A percentile compares a stretch with the other conserved stretches of the same genome.
These are phyloP conservation scores for Xerocomellus amylosporus DNA, from an alignment of 768 basidiomycete species.

Conservation along the genomic window DNA sequence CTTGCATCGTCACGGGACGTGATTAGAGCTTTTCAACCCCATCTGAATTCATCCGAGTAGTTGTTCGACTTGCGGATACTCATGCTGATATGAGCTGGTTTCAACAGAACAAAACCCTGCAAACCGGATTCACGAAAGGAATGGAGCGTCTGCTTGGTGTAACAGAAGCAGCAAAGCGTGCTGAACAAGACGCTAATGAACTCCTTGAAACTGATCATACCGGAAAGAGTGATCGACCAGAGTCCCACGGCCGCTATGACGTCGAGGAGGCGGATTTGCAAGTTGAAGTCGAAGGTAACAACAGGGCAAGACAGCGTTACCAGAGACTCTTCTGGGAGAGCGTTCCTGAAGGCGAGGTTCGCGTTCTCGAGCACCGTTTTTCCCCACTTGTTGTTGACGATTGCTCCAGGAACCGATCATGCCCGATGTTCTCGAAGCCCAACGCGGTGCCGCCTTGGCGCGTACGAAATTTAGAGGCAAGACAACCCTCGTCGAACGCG, in stretches of 20 bases:
- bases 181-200: slow-evolving; percentile 1
- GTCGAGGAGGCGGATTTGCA: slow-evolving; percentile 60
- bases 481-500: slow-evolving; percentile 37
- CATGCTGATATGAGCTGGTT: background rate
- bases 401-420: slow-evolving; percentile 57
- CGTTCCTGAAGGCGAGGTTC: slow-evolving; percentile 65
- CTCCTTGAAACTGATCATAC: slow-evolving; percentile 9
- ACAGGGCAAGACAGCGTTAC: slow-evolving; percentile 59
- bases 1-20: slow-evolving; percentile 58
- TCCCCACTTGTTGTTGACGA: background rate
- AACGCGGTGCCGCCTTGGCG: slow-evolving; percentile 39
- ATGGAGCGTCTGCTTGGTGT: slow-evolving; percentile 82
- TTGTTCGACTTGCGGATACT: slow-evolving; percentile 1
- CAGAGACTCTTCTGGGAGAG: slow-evolving; percentile 79
- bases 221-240: background rate
- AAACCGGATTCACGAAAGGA: slow-evolving; percentile 74
- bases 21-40: slow-evolving; percentile 72
- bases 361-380: slow-evolving; percentile 15
- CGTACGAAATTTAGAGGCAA: slow-evolving; percentile 38
- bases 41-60: slow-evolving; percentile 45
- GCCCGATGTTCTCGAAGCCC: slow-evolving; percentile 51
- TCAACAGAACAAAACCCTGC: slow-evolving; percentile 57
- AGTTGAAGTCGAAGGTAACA: slow-evolving; percentile 53
- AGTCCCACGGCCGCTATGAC: slow-evolving; percentile 38
- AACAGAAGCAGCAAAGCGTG: slow-evolving; percentile 23